Evolutionary conservation across 2,329 filamentous ascomycete genomes (phyloP), one percentile per base, ranked within the genome.

Genomic region (Aspergillus eucalypticola): DNA sequence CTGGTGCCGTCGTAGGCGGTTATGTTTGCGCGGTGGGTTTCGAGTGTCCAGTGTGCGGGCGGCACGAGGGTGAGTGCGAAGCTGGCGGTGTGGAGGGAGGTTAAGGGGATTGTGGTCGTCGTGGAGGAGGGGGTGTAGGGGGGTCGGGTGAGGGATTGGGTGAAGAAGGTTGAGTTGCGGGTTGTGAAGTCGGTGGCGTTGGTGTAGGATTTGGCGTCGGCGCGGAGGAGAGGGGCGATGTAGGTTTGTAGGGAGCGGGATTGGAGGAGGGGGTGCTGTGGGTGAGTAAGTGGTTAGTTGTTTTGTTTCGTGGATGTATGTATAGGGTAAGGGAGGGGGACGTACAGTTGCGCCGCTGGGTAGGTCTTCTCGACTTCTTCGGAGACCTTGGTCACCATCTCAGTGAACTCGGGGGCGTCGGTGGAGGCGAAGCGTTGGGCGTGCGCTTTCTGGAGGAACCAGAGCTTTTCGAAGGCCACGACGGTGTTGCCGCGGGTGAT

Each of bases 401-500:
- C 66, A 13, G 78, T 67, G 56, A 78, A 75, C 23, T 72, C 66
- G 6, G 75, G 68, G 44, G 83, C 82, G 63, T 79, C 78, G 21
- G 71, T 72, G 46, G 78, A 68, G 39, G 81, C 80, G 54, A 79
- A 79, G 5, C 77, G 76, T 41, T 80, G 76, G n/a, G 83, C 83
- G 71, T 94, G 91, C 50, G 85, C 83, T 67, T 85, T 86, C 70
- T 97, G 91, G 52, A 98, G 84, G 73, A 88, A 91, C 67, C 86
- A 84, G 15, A 98, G 83, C 72, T 98, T 99, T 52, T 88, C 86
- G 54, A 88, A 84, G 19, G 90, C 87, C 17, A 97, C 91, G 13
- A 90, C 89, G 6, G 93, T 91, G 73, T 97, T 93, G 8, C 94
- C 94, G 68, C 90, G 91, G 3, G 92, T 98, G 77, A 97, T 96